These are phyloP conservation scores for Malassezia sp. DNA, from an alignment of 1,284 basidiomycete genomes.

Conservation along the genomic window DNA sequence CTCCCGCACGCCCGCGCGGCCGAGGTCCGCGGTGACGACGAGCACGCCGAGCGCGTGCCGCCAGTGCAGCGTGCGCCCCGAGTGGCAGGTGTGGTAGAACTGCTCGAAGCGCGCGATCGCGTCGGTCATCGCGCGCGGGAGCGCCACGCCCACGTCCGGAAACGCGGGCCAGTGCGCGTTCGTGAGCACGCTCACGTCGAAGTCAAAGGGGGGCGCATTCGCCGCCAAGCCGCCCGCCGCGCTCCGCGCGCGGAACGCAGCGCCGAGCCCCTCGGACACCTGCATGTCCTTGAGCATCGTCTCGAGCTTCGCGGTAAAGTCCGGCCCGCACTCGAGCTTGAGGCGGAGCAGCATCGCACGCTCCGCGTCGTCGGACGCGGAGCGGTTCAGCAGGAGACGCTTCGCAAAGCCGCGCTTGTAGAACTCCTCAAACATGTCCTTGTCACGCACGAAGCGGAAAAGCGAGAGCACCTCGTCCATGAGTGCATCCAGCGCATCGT, in stretches of 20 bases:
- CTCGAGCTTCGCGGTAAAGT: constrained; percentile 69
- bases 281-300: constrained; percentile 79
- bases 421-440: constrained; percentile 60
- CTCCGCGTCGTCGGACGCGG: constrained; percentile 84
- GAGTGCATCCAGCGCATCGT: constrained; percentile 59
- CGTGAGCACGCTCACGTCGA: constrained; percentile 53
- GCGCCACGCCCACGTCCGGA: constrained; percentile 22
- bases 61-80: constrained; percentile 41
- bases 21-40: constrained; percentile 34
- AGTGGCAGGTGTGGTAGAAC: constrained; percentile 39
- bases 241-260: constrained; percentile 47
- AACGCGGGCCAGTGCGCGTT: constrained; percentile 54
- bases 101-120: constrained; percentile 23
- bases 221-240: too few species aligned
- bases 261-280: constrained; percentile 60
- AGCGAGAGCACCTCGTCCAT: constrained; percentile 69
- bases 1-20: constrained; percentile 62
- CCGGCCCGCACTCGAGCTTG: constrained; percentile 80
- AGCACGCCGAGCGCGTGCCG: constrained; percentile 40
- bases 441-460: constrained; percentile 63
- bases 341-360: constrained; percentile 74
- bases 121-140: constrained; percentile 15
- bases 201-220: constrained; percentile 48
- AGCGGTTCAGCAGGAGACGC: constrained; percentile 70
- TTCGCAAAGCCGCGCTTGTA: constrained; percentile 83